Evolutionary conservation across 305 asterid genomes (phyloP).

Genomic region (Fraxinus albicans): DNA sequence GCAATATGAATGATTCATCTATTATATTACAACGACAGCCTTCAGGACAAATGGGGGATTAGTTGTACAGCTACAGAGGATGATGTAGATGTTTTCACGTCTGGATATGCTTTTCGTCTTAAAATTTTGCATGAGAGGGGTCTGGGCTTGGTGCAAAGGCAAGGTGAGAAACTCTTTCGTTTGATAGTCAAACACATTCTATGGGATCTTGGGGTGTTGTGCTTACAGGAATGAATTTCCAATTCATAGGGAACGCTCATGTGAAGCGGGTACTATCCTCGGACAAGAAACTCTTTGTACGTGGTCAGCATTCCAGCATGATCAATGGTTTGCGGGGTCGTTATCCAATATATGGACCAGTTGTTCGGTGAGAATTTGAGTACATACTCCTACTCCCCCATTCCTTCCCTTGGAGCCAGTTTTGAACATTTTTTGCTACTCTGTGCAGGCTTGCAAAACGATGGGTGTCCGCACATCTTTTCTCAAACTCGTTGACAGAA

Average conservation of each 20-base stretch:
- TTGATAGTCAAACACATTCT: conserved; percentile 21
- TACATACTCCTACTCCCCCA: conserved; percentile 4
- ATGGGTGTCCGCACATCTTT: conserved; percentile 93
- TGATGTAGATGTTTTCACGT: conserved; percentile 78
- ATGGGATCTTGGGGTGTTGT: conserved; percentile 3
- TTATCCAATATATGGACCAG: conserved; percentile 80
- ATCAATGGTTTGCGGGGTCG: conserved; percentile 85
- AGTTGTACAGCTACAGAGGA: conserved; percentile 75
- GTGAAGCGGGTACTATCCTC: conserved; percentile 62
- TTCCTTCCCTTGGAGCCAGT: background rate
- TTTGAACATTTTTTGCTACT: conserved; percentile 11
- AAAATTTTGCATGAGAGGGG: conserved; percentile 92
- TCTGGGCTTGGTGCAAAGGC: conserved; percentile 60
- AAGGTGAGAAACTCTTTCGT: conserved; percentile 42
- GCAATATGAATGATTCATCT: conserved; percentile 19
- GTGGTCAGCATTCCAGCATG: conserved; percentile 89
- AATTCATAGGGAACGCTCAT: conserved; percentile 52
- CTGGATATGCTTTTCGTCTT: conserved; percentile 96
- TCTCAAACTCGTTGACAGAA: conserved; percentile 69
- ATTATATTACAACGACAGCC: conserved; percentile 53
- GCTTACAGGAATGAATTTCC: background rate
- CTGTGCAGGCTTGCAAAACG: conserved; percentile 92
- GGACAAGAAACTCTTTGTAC: conserved; percentile 66
- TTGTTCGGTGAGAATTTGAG: conserved; percentile 62
- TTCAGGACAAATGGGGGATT: conserved; percentile 66